Conservation (phyloP, 2,329 filamentous ascomycete species). For the Cyclaneusma minus region DNA sequence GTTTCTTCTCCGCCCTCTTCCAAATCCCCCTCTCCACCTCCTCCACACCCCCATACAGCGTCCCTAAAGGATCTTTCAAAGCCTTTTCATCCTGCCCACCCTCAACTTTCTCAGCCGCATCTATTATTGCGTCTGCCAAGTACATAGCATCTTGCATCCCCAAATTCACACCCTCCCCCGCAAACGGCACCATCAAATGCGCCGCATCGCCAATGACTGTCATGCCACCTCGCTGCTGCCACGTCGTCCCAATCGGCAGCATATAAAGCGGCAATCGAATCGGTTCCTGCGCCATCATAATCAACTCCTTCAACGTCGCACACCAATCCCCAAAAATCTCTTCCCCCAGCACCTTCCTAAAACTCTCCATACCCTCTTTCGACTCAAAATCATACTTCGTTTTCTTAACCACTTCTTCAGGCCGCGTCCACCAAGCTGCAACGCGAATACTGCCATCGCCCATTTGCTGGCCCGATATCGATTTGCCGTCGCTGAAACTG, state of each 20-base stretch:
- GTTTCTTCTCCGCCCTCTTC: too few species aligned
- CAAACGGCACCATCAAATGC: conserved; percentile 41
- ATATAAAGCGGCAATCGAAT: conserved; percentile 31
- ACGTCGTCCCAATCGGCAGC: conserved; percentile 32
- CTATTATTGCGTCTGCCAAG: conserved; percentile 28
- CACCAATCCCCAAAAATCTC: conserved; percentile 26
- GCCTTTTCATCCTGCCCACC: conserved; percentile 7
- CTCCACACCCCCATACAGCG: too few species aligned
- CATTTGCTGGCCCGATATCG: conserved; percentile 26
- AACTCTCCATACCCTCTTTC: conserved; percentile 20
- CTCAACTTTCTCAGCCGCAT: conserved; percentile 11
- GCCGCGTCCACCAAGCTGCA: conserved; percentile 17
- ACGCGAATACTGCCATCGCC: conserved; percentile 32
- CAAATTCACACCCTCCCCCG: conserved; percentile 43
- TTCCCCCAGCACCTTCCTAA: conserved; percentile 22
- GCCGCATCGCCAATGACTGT: conserved; percentile 45
- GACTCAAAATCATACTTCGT: conserved; percentile 29
- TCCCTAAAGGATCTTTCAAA: too few species aligned
- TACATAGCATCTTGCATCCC: conserved; percentile 37
- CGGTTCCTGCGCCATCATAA: too few species aligned
- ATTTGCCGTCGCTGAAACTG: conserved; percentile 24
- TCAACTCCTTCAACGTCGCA: conserved; percentile 23
- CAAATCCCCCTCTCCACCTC: too few species aligned
- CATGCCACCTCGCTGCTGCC: conserved; percentile 29
- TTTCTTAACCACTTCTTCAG: conserved; percentile 20